Evolutionary conservation across 2,329 filamentous ascomycete genomes (phyloP).

Genomic region (Zasmidium angulare): DNA sequence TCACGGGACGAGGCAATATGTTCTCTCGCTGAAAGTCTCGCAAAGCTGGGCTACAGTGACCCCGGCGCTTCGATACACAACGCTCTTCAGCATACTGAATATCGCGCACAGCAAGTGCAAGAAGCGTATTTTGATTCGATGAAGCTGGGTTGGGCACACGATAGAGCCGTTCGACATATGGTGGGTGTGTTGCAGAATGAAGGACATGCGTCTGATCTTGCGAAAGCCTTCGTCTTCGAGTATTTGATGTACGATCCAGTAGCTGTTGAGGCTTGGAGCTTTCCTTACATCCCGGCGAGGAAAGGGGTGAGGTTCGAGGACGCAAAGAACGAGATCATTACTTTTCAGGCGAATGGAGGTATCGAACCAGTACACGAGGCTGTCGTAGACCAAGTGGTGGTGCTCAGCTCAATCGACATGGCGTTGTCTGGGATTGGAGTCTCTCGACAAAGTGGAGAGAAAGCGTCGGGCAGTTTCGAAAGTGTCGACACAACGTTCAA

Average conservation of each 20-base stretch:
- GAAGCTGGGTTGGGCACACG: background rate
- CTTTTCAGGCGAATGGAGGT: no score
- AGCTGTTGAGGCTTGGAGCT: background rate
- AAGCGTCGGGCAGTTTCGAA: background rate
- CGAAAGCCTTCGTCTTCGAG: background rate
- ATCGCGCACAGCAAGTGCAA: background rate
- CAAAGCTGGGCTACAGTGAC: background rate
- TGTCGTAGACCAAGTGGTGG: no score
- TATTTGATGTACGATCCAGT: conserved; percentile 3
- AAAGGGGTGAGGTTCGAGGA: background rate
- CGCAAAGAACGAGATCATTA: background rate
- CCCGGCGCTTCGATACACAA: background rate
- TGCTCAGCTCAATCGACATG: background rate
- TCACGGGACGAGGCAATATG: background rate
- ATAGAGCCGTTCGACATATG: background rate
- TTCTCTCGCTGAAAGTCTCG: background rate
- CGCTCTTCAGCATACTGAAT: background rate
- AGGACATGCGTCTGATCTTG: background rate
- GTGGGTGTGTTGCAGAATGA: background rate
- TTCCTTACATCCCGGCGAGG: background rate
- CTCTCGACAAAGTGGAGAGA: background rate
- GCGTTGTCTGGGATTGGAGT: background rate
- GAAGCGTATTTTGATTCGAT: background rate
- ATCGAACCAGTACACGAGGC: no score
- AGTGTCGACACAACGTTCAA: background rate